Evolutionary conservation across 2,329 filamentous ascomycete species (phyloP), one percentile per base, ranked within the genome.

Genomic region (Mycosphaerella arachidis): DNA sequence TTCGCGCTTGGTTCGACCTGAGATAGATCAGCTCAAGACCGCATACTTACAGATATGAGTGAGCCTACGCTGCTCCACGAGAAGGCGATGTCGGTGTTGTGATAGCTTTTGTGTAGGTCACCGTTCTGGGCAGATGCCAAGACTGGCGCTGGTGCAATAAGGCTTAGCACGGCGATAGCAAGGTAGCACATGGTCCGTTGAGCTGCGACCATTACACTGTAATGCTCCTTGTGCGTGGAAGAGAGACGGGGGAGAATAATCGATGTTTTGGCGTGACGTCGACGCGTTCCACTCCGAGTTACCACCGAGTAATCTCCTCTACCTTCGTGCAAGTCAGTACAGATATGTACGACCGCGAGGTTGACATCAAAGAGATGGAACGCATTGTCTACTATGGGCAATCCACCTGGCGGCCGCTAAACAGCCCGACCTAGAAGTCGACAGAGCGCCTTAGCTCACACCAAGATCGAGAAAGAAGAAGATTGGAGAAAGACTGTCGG

Each of bases 351-450:
- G 24, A 24, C 24, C 24, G 24, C 24, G 3, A 24, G 24, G 24
- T 24, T 1, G 3, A 24, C 24, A 24, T 24, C 24, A 24, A 24
- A 3, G 24, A 24, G 24, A 24, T 24, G 24, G 24, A 24, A 24
- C 24, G 24, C 24, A 24, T 24, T 24, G 24, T 24, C 24, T 24
- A 24, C 24, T 24, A 24, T 24, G 24, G 24, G 24, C 24, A 24
- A 24, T 24, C 24, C 24, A 24, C 24, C 24, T 24, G 8, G 33
- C 8, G 8, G 74, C 76, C 16, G 76, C 79, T 59, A 70, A 79
- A 43, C 79, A 74, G 72, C 75, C 82, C n/a, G 67, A 79, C 79
- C 2, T 86, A 82, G 83, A 84, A 74, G 29, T 87, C 83, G 69
- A 66, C 60, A 12, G 63, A 71, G 56, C 65, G 66, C 48, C 71